A percentile compares a stretch with the other conserved stretches of the same genome.
These are phyloP conservation scores for Sugiyamaella marilandica DNA, from an alignment of 805 yeast genomes.

Conservation along the genomic window DNA sequence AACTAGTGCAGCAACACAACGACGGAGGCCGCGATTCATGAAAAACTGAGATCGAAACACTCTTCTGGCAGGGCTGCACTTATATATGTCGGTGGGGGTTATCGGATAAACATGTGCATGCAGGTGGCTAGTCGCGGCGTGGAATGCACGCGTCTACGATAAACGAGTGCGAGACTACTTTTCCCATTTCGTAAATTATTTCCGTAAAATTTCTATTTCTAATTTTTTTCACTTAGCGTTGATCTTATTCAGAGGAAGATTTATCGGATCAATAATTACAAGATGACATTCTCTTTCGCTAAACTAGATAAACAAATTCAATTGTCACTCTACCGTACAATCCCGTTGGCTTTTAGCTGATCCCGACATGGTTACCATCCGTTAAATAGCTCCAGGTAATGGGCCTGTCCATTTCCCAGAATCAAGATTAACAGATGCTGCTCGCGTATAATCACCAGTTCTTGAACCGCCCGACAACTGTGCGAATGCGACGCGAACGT, in stretches of 20 bases:
- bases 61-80: background rate
- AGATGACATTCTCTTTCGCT: too few relatives aligned
- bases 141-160: too few relatives aligned
- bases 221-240: too few relatives aligned
- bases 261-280: too few relatives aligned
- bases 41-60: background rate
- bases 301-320: too few relatives aligned
- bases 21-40: background rate
- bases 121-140: background rate
- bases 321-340: too few relatives aligned
- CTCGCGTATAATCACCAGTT: slow-evolving; percentile 23
- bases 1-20: background rate
- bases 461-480: slow-evolving; percentile 1
- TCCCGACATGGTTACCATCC: too few relatives aligned
- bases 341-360: background rate
- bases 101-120: background rate
- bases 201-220: too few relatives aligned
- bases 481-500: slow-evolving; percentile 24
- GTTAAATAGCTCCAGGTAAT: slow-evolving; percentile 13
- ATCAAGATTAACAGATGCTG: slow-evolving; percentile 16
- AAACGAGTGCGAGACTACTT: too few relatives aligned
- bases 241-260: too few relatives aligned
- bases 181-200: too few relatives aligned
- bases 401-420: slow-evolving; percentile 17
- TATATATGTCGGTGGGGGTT: background rate